Conservation (phyloP, 257 asterid genomes). For the Nicotiana noctiflora region DNA sequence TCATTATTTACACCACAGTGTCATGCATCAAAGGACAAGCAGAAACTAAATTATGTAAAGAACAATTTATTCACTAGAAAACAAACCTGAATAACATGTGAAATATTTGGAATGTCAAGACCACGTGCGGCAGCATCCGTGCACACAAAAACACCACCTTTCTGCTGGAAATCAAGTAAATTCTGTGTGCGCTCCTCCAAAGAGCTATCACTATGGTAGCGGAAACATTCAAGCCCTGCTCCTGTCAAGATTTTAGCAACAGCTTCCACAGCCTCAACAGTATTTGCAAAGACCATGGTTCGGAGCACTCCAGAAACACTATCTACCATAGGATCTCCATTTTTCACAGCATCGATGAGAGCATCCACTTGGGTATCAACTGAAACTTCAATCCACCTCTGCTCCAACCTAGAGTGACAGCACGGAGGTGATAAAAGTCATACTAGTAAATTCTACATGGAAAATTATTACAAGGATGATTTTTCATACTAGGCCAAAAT, state of each 20-base stretch:
- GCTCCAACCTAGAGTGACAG: conserved; percentile 65
- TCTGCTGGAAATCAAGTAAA: conserved; percentile 61
- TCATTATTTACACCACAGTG: neutral
- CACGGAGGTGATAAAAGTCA: neutral
- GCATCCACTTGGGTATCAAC: conserved; percentile 68
- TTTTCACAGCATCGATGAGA: conserved; percentile 60
- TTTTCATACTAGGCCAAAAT: no score
- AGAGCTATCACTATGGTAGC: conserved; percentile 72
- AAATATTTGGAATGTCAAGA: conserved; percentile 75
- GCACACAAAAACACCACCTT: conserved; percentile 94
- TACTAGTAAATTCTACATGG: neutral
- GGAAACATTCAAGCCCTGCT: conserved; percentile 54
- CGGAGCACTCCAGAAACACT: conserved; percentile 36
- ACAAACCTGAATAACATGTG: conserved; percentile 89
- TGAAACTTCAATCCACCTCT: conserved; percentile 79
- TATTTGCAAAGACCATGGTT: conserved; percentile 94
- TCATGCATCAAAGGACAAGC: neutral
- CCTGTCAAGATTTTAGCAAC: conserved; percentile 57
- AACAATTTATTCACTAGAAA: neutral
- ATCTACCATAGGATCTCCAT: conserved; percentile 27
- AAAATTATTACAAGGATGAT: neutral
- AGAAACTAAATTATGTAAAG: neutral
- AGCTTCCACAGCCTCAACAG: conserved; percentile 91
- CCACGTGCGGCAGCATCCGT: conserved; percentile 99
- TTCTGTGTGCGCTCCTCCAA: conserved; percentile 69